Evolutionary conservation across 1,284 basidiomycete species (phyloP).

Genomic region (Erythrobasidium hasegawianum): DNA sequence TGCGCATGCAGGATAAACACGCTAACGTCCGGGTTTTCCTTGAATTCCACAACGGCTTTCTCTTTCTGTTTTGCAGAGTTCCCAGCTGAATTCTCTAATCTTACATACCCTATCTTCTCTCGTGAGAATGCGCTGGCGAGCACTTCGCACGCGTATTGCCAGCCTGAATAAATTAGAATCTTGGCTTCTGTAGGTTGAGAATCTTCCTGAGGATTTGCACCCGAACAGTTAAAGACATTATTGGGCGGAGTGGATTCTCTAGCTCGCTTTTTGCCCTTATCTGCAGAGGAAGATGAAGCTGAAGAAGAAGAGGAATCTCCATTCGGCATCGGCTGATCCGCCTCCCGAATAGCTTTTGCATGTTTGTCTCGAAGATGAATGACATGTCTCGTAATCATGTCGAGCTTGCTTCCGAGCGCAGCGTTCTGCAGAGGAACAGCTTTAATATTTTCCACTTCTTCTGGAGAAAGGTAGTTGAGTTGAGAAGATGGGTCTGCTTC

Average conservation of each 20-base stretch:
- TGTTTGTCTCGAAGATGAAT: constrained; percentile 33
- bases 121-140: constrained; percentile 37
- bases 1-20: constrained; percentile 44
- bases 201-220: too few species aligned
- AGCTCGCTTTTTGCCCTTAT: too few species aligned
- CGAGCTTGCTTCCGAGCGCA: constrained; percentile 37
- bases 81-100: constrained; percentile 35
- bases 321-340: constrained; percentile 2
- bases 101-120: constrained; percentile 40
- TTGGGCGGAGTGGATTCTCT: neutral
- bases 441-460: constrained; percentile 20
- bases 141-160: constrained; percentile 39
- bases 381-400: constrained; percentile 41
- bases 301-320: neutral
- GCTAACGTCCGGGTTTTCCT: constrained; percentile 38
- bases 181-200: constrained; percentile 36
- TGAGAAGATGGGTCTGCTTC: constrained; percentile 16
- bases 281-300: neutral
- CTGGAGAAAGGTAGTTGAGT: constrained; percentile 31
- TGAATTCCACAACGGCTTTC: constrained; percentile 38
- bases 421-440: constrained; percentile 10
- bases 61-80: constrained; percentile 34
- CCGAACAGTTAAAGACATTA: neutral
- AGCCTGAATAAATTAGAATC: constrained; percentile 42
- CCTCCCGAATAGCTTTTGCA: constrained; percentile 7